These are phyloP conservation scores for Orbilia blumenaviensis DNA, from an alignment of 2,329 filamentous ascomycete species.

Conservation along the genomic window DNA sequence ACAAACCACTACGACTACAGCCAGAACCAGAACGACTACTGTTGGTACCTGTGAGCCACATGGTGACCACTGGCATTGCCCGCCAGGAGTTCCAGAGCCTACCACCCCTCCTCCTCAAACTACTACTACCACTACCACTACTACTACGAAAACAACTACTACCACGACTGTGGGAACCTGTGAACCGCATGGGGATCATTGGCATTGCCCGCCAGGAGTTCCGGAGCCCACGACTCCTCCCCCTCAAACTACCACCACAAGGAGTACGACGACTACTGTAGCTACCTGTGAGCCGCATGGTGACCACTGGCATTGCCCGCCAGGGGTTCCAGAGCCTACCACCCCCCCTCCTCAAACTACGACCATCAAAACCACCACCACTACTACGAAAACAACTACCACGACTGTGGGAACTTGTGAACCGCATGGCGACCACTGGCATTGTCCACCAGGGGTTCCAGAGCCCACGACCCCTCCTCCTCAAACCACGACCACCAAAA, in stretches of 20 bases:
- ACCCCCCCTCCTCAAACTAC: not conserved
- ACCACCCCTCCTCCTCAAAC: not conserved
- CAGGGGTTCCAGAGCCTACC: not conserved
- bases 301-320: not conserved
- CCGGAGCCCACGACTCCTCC: slow-evolving; percentile 1
- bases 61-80: not conserved
- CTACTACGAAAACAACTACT: not conserved
- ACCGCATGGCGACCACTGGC: not conserved
- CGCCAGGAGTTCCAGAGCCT: not conserved
- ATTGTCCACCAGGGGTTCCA: not conserved
- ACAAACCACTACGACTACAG: not conserved
- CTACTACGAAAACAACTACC: not conserved
- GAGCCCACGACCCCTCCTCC: not conserved
- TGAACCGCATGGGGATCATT: not conserved
- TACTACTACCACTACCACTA: not conserved
- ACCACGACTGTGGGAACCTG: not conserved
- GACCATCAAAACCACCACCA: not conserved
- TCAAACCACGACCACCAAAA: not conserved
- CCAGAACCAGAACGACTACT: not conserved
- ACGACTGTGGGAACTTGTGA: not conserved
- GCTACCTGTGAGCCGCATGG: slow-evolving; percentile 1
- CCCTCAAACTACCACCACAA: not conserved
- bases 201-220: slow-evolving; percentile 3
- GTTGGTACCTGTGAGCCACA: not conserved
- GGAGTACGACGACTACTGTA: not conserved